Conservation (phyloP, 106 monocot species). For the Xerophyta viscosa region DNA sequence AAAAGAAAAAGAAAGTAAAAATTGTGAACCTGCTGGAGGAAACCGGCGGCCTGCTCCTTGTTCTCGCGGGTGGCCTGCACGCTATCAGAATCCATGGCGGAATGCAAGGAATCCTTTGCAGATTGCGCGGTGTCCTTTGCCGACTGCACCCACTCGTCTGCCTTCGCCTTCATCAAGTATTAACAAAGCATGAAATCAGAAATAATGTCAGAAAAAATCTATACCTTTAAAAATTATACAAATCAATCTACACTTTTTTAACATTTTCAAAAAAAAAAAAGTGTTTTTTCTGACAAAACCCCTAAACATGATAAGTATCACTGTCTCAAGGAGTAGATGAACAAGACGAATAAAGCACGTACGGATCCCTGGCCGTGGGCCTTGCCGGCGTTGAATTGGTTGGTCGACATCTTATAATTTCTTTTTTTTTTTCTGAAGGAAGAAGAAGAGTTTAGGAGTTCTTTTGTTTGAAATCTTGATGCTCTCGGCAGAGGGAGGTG, state of each 20-base stretch:
- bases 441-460: neutral
- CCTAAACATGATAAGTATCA: no score
- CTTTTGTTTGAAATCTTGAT: neutral
- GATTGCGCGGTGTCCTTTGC: constrained; percentile 13
- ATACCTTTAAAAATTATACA: no score
- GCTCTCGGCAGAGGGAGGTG: neutral
- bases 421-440: neutral
- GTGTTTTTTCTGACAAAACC: no score
- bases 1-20: no score
- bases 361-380: constrained; percentile 9
- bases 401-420: constrained; percentile 1
- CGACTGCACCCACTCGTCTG: constrained; percentile 16
- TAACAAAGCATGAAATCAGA: neutral
- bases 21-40: constrained; percentile 33
- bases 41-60: constrained; percentile 27
- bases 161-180: constrained; percentile 13
- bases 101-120: constrained; percentile 9
- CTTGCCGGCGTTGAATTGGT: constrained; percentile 9
- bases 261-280: no score
- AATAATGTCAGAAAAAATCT: neutral
- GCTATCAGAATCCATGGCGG: constrained; percentile 4
- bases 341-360: no score
- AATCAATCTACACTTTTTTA: no score
- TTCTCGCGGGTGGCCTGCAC: constrained; percentile 7
- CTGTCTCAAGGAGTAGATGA: neutral